Percentiles rank a stretch among this genome's conserved stretches.
phyloP scores from a whole-genome alignment of 2,329 filamentous ascomycete species.

The Talaromyces sp. region DNA sequence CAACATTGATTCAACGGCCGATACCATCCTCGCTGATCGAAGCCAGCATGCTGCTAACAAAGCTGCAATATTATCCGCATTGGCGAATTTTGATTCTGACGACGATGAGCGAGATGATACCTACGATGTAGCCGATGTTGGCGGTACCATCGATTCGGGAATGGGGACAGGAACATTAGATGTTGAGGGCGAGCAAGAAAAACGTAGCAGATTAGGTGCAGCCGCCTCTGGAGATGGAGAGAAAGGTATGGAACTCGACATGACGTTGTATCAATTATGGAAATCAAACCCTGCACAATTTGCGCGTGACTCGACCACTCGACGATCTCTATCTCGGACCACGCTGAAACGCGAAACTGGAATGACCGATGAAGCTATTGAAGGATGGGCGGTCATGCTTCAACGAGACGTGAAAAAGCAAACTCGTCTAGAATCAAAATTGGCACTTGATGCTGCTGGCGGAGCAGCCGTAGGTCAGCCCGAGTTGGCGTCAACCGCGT shows the following conservation, averaged over 20 bases:
- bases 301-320: slow-evolving; percentile 66
- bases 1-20: slow-evolving; percentile 63
- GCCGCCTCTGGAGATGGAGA: slow-evolving; percentile 11
- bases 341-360: slow-evolving; percentile 72
- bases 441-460: slow-evolving; percentile 56
- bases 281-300: slow-evolving; percentile 66
- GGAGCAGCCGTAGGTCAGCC: slow-evolving; percentile 52
- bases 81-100: slow-evolving; percentile 86
- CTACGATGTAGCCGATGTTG: slow-evolving; percentile 89
- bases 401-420: slow-evolving; percentile 67
- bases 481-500: slow-evolving; percentile 65
- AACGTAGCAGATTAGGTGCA: slow-evolving; percentile 31
- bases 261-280: slow-evolving; percentile 71
- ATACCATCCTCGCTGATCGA: slow-evolving; percentile 67
- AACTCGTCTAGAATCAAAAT: slow-evolving; percentile 68
- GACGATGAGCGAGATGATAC: slow-evolving; percentile 97
- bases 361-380: slow-evolving; percentile 90
- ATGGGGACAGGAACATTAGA: slow-evolving; percentile 40
- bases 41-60: slow-evolving; percentile 66
- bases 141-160: slow-evolving; percentile 73
- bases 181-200: slow-evolving; percentile 56
- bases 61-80: slow-evolving; percentile 81
- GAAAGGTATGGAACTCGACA: slow-evolving; percentile 53
- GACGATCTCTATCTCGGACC: slow-evolving; percentile 61
- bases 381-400: slow-evolving; percentile 92